Evolutionary conservation across 148 eudicot genomes (phyloP).

Genomic region (Mesembryanthemum crystallinum): DNA sequence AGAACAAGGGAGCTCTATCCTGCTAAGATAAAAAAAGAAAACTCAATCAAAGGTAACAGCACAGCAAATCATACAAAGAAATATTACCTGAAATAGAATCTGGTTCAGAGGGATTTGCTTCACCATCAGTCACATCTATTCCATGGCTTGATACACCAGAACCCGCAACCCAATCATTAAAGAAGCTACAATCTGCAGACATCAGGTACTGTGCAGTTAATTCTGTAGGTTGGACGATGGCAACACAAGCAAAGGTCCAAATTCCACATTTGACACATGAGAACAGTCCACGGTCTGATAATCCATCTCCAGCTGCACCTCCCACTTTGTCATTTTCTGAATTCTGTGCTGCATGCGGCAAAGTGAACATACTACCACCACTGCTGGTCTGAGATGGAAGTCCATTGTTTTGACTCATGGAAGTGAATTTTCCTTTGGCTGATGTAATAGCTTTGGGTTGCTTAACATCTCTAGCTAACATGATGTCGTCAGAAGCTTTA

Average conservation of each 20-base stretch:
- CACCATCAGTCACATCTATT: constrained; percentile 25
- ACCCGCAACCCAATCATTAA: constrained; percentile 45
- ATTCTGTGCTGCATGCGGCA: constrained; percentile 22
- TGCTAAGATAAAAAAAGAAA: not conserved
- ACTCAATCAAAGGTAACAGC: not conserved
- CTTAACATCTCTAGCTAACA: constrained; percentile 45
- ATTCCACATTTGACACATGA: constrained; percentile 98
- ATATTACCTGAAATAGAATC: constrained; percentile 51
- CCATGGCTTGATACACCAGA: constrained; percentile 34
- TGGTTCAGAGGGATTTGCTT: constrained; percentile 30
- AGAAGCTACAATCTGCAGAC: constrained; percentile 64
- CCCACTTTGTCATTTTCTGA: constrained; percentile 34
- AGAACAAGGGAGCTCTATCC: not conserved
- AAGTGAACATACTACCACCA: constrained; percentile 23
- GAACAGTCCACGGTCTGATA: constrained; percentile 68
- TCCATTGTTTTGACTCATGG: constrained; percentile 19
- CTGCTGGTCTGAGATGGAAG: constrained; percentile 18
- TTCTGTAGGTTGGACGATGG: constrained; percentile 79
- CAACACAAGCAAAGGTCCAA: constrained; percentile 90
- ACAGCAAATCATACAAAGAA: constrained; percentile 3
- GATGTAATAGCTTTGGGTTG: constrained; percentile 41
- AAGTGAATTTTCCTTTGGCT: constrained; percentile 44
- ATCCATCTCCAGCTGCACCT: constrained; percentile 43
- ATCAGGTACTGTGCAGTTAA: constrained; percentile 68
- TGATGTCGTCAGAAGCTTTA: constrained; percentile 42